Evolutionary conservation across 1,284 basidiomycete species (phyloP).

Genomic region (Phylloboletellus chloephorus): DNA sequence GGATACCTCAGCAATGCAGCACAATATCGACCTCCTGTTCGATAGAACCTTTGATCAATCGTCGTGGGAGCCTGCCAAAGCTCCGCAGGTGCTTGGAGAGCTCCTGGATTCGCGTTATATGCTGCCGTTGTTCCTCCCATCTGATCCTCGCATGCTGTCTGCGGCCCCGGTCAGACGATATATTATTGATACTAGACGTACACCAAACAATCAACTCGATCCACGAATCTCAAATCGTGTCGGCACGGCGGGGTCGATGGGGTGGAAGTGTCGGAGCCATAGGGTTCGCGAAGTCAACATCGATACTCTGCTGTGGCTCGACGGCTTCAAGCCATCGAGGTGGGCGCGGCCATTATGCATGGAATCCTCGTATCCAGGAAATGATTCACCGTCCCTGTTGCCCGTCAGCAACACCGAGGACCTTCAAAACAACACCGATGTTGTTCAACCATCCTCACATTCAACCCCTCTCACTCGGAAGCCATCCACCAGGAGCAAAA

Average conservation of each 20-base stretch:
- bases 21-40: slow-evolving; percentile 73
- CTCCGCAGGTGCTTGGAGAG: slow-evolving; percentile 81
- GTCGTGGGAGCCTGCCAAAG: slow-evolving; percentile 69
- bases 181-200: slow-evolving; percentile 28
- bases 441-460: slow-evolving; percentile 42
- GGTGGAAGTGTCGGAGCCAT: slow-evolving; percentile 52
- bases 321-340: slow-evolving; percentile 45
- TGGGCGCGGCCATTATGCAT: slow-evolving; percentile 38
- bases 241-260: slow-evolving; percentile 41
- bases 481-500: slow-evolving; percentile 54
- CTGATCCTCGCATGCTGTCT: slow-evolving; percentile 69
- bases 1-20: slow-evolving; percentile 39
- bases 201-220: slow-evolving; percentile 31
- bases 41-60: slow-evolving; percentile 59
- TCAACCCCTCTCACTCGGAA: slow-evolving; percentile 62
- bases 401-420: slow-evolving; percentile 26
- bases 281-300: slow-evolving; percentile 57
- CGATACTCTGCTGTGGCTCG: slow-evolving; percentile 60
- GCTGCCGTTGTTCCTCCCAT: slow-evolving; percentile 84
- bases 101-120: slow-evolving; percentile 87
- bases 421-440: slow-evolving; percentile 28
- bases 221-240: slow-evolving; percentile 36
- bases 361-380: slow-evolving; percentile 31
- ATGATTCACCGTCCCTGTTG: slow-evolving; percentile 23
- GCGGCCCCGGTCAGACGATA: slow-evolving; percentile 54